phyloP scores from a whole-genome alignment of 1,284 basidiomycete species.

The Rhodotorula sp. region DNA sequence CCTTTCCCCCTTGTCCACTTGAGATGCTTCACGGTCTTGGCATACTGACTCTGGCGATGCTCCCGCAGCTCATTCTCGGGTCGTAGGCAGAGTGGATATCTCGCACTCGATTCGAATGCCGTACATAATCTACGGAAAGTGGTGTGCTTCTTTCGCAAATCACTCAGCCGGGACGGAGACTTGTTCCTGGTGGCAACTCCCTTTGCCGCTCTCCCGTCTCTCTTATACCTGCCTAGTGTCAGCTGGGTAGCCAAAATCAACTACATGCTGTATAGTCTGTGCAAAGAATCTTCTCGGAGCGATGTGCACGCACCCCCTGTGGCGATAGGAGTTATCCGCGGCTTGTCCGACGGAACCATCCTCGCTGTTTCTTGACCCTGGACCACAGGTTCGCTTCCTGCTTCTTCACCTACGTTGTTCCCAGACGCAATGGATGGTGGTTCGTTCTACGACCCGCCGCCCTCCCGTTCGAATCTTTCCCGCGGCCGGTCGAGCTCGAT shows the following conservation, averaged over 20 bases:
- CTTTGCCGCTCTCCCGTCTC: too few species aligned
- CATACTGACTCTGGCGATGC: background rate
- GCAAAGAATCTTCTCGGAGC: too few species aligned
- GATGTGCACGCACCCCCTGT: too few species aligned
- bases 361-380: background rate
- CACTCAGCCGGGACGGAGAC: too few species aligned
- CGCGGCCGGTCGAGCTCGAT: constrained; percentile 18
- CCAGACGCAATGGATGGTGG: background rate
- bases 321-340: background rate
- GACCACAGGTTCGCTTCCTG: background rate
- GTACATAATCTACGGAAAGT: too few species aligned
- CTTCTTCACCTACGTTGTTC: too few species aligned
- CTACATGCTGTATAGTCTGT: too few species aligned
- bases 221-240: too few species aligned
- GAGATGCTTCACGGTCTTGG: too few species aligned
- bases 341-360: background rate
- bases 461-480: background rate
- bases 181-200: too few species aligned
- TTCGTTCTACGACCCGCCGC: constrained; percentile 15
- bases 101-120: background rate
- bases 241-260: too few species aligned
- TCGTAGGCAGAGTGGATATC: background rate
- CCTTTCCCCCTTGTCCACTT: background rate
- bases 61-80: constrained; percentile 18
- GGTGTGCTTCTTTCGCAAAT: too few species aligned